A percentile compares a stretch with the other conserved stretches of the same genome.
phyloP scores from a whole-genome alignment of 345 rosid genomes.

The Brassica incana region DNA sequence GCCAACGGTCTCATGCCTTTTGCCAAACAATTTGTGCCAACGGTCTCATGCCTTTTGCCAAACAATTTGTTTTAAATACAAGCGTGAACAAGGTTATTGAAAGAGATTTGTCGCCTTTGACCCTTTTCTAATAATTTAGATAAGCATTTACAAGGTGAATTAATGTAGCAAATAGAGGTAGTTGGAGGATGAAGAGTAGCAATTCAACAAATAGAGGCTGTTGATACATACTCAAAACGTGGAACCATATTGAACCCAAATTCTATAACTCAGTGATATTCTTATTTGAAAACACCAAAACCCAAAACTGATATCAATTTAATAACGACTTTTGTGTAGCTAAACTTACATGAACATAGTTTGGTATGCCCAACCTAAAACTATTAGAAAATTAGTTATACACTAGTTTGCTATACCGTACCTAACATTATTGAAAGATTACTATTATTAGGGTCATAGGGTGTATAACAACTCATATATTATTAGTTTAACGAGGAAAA shows the following conservation, averaged over 20 bases:
- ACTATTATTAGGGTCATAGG: no score
- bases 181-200: neutral
- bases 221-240: neutral
- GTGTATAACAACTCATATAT: no score
- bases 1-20: neutral
- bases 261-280: neutral
- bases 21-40: neutral
- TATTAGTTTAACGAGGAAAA: neutral
- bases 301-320: neutral
- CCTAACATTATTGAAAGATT: neutral
- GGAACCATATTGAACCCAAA: neutral
- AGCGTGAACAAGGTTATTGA: conserved; percentile 8
- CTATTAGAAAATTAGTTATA: neutral
- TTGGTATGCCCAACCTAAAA: neutral
- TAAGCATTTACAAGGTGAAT: neutral
- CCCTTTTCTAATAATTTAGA: neutral
- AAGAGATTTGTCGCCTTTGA: conserved; percentile 9
- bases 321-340: neutral
- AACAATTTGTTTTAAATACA: neutral
- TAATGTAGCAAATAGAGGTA: neutral
- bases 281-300: neutral
- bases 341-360: neutral
- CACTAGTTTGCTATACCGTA: neutral
- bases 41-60: neutral
- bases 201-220: neutral